These are phyloP conservation scores for Suillus occidentalis DNA, from an alignment of 768 basidiomycete species.

Conservation along the genomic window DNA sequence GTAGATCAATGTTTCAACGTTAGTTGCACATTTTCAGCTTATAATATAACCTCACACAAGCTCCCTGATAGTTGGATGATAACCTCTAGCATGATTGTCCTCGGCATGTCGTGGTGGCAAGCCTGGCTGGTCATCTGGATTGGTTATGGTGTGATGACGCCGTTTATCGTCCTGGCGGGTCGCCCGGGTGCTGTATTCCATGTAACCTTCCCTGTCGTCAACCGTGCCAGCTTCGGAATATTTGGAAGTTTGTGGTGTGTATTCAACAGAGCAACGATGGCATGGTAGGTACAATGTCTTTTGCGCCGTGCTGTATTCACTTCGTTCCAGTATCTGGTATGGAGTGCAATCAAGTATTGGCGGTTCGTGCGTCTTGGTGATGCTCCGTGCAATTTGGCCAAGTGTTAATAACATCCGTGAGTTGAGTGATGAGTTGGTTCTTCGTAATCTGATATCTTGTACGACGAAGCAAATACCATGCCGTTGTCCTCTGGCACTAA, in stretches of 20 bases:
- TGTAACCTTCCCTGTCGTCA: slow-evolving; percentile 66
- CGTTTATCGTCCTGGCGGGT: slow-evolving; percentile 69
- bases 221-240: slow-evolving; percentile 66
- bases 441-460: not conserved
- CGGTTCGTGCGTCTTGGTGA: slow-evolving; percentile 65
- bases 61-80: slow-evolving; percentile 59
- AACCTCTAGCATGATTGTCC: slow-evolving; percentile 62
- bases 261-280: slow-evolving; percentile 66
- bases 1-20: slow-evolving; percentile 6
- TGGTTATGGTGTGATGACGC: slow-evolving; percentile 54
- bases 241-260: slow-evolving; percentile 74
- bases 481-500: slow-evolving; percentile 66
- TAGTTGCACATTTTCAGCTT: not conserved
- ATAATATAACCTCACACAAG: not conserved
- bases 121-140: slow-evolving; percentile 76
- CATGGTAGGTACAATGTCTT: slow-evolving; percentile 46
- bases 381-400: slow-evolving; percentile 72
- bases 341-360: slow-evolving; percentile 75
- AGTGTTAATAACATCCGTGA: slow-evolving; percentile 59
- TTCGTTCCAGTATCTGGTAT: slow-evolving; percentile 55
- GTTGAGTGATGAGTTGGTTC: slow-evolving; percentile 18
- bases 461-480: slow-evolving; percentile 52
- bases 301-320: slow-evolving; percentile 1
- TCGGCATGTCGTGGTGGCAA: slow-evolving; percentile 75
- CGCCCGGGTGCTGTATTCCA: slow-evolving; percentile 72